These are phyloP conservation scores for Globisporangium acanthophoron DNA, from an alignment of 352 stramenopile species.

Conservation along the genomic window DNA sequence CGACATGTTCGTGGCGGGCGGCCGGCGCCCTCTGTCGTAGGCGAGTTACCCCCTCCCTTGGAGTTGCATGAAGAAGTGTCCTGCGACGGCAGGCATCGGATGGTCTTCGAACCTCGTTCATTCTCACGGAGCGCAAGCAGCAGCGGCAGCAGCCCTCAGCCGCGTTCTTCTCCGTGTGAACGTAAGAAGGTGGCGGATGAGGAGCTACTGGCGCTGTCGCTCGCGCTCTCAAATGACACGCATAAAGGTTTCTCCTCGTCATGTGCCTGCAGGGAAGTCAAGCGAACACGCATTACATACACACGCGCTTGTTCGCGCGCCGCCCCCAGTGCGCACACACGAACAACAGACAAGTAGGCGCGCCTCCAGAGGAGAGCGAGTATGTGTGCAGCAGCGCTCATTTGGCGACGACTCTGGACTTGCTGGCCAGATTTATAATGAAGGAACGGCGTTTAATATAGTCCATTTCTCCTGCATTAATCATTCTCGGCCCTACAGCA, in stretches of 20 bases:
- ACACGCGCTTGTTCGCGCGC: not conserved
- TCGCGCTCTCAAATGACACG: slow-evolving; percentile 42
- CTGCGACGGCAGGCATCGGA: slow-evolving; percentile 6
- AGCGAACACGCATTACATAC: not conserved
- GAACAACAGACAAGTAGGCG: not conserved
- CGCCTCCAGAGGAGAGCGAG: too few relatives aligned
- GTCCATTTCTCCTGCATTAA: too few relatives aligned
- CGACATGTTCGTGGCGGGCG: slow-evolving; percentile 75
- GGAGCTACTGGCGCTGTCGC: not conserved
- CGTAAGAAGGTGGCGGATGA: too few relatives aligned
- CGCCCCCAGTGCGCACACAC: not conserved
- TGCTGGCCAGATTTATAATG: too few relatives aligned
- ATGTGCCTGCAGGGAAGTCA: slow-evolving; percentile 13
- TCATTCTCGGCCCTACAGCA: too few relatives aligned
- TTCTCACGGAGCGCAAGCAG: slow-evolving; percentile 26
- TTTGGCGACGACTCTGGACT: too few relatives aligned
- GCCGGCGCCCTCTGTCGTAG: slow-evolving; percentile 22
- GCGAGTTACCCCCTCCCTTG: too few relatives aligned
- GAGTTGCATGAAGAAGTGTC: too few relatives aligned
- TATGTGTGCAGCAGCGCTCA: too few relatives aligned
- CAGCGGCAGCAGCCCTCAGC: not conserved
- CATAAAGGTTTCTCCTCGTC: slow-evolving; percentile 41
- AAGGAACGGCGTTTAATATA: too few relatives aligned
- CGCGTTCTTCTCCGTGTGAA: not conserved
- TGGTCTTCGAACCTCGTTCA: slow-evolving; percentile 17